These are phyloP conservation scores for Omphalea diandra DNA, from an alignment of 441 rosid genomes.

Conservation along the genomic window DNA sequence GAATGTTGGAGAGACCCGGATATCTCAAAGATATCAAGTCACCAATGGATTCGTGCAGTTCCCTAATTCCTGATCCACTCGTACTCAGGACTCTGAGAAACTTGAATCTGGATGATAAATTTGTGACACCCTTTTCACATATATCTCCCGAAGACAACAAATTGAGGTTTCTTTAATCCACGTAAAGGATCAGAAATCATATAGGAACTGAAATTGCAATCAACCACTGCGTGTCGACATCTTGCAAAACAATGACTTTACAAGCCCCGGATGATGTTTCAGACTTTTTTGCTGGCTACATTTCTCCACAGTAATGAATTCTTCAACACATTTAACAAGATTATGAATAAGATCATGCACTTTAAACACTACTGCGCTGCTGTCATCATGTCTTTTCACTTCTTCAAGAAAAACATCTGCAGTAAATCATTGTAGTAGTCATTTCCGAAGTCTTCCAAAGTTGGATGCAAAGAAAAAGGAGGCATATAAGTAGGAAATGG, in stretches of 20 bases:
- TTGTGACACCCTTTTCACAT: background rate
- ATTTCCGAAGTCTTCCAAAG: slow-evolving; percentile 1
- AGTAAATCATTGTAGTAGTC: background rate
- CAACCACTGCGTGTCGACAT: background rate
- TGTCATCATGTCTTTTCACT: background rate
- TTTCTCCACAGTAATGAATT: background rate
- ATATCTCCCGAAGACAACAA: slow-evolving; percentile 1
- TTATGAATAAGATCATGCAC: background rate
- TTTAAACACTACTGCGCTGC: background rate
- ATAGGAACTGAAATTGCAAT: background rate
- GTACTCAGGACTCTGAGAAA: background rate
- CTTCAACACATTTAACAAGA: background rate
- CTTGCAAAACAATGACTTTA: background rate
- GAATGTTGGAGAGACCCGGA: slow-evolving; percentile 1
- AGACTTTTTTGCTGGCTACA: background rate
- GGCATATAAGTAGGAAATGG: background rate
- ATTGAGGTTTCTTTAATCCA: background rate
- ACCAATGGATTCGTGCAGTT: background rate
- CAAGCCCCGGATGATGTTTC: background rate
- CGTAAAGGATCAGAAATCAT: background rate
- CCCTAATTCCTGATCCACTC: background rate
- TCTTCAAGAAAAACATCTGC: slow-evolving; percentile 2
- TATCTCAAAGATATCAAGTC: slow-evolving; percentile 3
- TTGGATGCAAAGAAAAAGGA: background rate
- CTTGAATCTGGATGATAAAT: background rate